Evolutionary conservation across 2,329 filamentous ascomycete species (phyloP).

Genomic region (Fusarium nematophilum): DNA sequence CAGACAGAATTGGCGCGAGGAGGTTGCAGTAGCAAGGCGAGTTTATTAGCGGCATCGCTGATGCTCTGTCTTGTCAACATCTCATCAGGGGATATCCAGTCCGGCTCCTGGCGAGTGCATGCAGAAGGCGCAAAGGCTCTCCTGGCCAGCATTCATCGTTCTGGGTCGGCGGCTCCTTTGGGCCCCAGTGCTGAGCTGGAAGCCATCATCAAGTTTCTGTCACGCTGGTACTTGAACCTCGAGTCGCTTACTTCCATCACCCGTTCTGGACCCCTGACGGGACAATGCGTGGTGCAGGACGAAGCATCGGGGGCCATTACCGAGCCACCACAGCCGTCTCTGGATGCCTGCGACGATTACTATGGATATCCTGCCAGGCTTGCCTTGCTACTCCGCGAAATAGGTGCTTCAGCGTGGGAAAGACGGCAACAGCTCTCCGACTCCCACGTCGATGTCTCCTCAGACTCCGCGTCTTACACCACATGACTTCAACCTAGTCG

Average conservation of each 20-base stretch:
- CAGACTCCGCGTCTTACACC: too few species aligned
- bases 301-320: too few species aligned
- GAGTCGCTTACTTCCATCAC: neutral
- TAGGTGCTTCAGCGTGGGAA: conserved; percentile 3
- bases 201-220: neutral
- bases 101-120: neutral
- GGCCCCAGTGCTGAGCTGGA: neutral
- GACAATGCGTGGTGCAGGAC: too few species aligned
- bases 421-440: neutral
- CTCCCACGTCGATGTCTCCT: too few species aligned
- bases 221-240: neutral
- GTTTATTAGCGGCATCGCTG: neutral
- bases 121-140: neutral
- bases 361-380: neutral
- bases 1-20: neutral
- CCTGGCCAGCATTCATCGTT: neutral
- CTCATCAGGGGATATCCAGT: neutral
- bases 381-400: neutral
- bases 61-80: neutral
- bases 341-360: neutral
- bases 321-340: neutral
- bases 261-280: too few species aligned
- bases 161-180: too few species aligned
- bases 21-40: neutral
- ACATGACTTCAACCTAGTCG: too few species aligned